phyloP scores from a whole-genome alignment of 148 eudicot genomes.

The Camellia japonica region DNA sequence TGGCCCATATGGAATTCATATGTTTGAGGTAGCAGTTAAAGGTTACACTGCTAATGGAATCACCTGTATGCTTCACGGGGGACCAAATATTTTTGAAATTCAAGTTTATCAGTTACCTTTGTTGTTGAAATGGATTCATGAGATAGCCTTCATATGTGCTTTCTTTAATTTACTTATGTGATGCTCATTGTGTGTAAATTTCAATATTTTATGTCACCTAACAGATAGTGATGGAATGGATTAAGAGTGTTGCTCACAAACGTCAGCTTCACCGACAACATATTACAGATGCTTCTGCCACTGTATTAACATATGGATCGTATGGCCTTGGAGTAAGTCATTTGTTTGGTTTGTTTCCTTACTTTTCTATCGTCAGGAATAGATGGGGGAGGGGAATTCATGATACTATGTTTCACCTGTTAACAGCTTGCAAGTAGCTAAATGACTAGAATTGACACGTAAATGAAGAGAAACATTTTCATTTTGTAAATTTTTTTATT shows the following conservation, averaged over 20 bases:
- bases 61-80: neutral
- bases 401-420: neutral
- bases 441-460: no score
- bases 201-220: neutral
- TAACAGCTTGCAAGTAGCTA: no score
- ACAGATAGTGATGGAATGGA: constrained; percentile 52
- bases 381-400: no score
- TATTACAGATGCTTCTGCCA: constrained; percentile 37
- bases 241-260: constrained; percentile 43
- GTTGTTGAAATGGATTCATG: neutral
- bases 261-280: constrained; percentile 24
- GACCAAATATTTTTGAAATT: neutral
- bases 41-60: no score
- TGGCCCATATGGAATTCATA: no score
- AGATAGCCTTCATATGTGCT: neutral
- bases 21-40: no score
- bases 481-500: no score
- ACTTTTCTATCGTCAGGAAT: neutral
- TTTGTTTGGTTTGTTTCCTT: neutral
- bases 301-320: constrained; percentile 60
- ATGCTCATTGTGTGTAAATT: constrained; percentile 2
- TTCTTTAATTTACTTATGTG: neutral
- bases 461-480: no score
- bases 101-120: neutral
- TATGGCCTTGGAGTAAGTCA: constrained; percentile 66